Percentiles rank a stretch among this genome's conserved stretches.
These are phyloP conservation scores for Setaria italica DNA, from an alignment of 202 grass and related monocot genomes.

Conservation along the genomic window DNA sequence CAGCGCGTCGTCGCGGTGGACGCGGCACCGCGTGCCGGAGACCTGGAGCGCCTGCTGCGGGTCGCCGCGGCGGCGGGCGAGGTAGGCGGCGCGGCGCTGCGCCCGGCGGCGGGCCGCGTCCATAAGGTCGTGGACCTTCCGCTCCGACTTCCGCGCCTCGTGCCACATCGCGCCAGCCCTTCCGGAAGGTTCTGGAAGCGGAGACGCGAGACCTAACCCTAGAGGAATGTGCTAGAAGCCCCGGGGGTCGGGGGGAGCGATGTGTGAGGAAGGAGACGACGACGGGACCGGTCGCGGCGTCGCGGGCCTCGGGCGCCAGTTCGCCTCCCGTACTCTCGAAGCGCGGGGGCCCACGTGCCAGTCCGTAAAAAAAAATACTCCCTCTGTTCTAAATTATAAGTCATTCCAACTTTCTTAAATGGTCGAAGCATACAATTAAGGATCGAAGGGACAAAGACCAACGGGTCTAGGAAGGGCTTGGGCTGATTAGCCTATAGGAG, in stretches of 20 bases:
- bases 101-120: constrained; percentile 82
- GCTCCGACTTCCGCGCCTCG: constrained; percentile 85
- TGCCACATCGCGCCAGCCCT: constrained; percentile 78
- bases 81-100: constrained; percentile 76
- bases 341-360: not conserved
- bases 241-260: not conserved
- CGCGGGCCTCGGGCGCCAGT: too few relatives aligned
- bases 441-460: too few relatives aligned
- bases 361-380: too few relatives aligned
- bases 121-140: constrained; percentile 96
- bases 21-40: constrained; percentile 69
- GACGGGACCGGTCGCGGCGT: not conserved
- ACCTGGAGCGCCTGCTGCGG: constrained; percentile 86
- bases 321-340: not conserved
- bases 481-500: too few relatives aligned
- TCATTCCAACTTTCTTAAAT: too few relatives aligned
- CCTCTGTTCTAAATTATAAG: too few relatives aligned
- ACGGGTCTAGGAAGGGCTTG: too few relatives aligned
- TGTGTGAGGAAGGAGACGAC: not conserved
- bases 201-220: constrained; percentile 40
- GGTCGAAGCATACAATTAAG: too few relatives aligned
- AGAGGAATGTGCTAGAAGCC: constrained; percentile 20
- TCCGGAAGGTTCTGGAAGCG: constrained; percentile 24
- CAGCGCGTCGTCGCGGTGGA: constrained; percentile 82
- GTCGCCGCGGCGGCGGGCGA: constrained; percentile 84